A percentile compares a stretch with the other conserved stretches of the same genome.
Evolutionary conservation across 257 asterid genomes (phyloP).

Genomic region (Gentiana macrophylla): DNA sequence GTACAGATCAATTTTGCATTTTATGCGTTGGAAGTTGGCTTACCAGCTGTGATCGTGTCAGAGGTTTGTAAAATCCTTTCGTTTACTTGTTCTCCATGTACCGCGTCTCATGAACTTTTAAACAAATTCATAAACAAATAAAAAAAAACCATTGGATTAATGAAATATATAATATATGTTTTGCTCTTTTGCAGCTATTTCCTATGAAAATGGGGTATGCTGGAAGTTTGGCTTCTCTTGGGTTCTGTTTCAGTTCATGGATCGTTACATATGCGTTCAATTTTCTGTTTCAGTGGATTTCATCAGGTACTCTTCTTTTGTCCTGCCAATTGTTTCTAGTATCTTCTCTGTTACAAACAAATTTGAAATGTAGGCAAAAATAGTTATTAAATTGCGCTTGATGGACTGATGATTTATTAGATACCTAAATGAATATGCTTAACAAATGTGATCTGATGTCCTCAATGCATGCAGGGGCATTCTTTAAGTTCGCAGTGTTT

Average conservation of each 20-base stretch:
- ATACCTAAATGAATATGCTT: neutral
- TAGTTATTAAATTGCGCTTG: neutral
- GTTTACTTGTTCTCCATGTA: neutral
- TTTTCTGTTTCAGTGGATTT: conserved; percentile 1
- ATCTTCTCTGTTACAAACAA: too few species aligned
- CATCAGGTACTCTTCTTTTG: neutral
- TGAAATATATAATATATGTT: too few species aligned
- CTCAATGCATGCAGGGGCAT: conserved; percentile 17
- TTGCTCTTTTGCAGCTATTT: neutral
- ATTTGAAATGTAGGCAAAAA: neutral
- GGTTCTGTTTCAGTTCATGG: neutral
- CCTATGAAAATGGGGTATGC: conserved; percentile 4
- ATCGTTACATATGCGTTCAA: conserved; percentile 1
- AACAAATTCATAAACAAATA: too few species aligned
- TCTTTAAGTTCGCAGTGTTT: conserved; percentile 14
- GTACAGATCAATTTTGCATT: conserved; percentile 6
- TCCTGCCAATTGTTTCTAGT: too few species aligned
- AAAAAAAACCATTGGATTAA: too few species aligned
- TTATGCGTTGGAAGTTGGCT: conserved; percentile 9
- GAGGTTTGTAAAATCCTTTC: conserved; percentile 8
- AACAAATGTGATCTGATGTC: neutral
- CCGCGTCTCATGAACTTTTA: too few species aligned
- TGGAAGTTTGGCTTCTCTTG: neutral
- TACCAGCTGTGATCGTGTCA: conserved; percentile 9
- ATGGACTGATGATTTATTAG: neutral